Evolutionary conservation across 2,329 filamentous ascomycete genomes (phyloP).

Genomic region (Fusarium sp.): DNA sequence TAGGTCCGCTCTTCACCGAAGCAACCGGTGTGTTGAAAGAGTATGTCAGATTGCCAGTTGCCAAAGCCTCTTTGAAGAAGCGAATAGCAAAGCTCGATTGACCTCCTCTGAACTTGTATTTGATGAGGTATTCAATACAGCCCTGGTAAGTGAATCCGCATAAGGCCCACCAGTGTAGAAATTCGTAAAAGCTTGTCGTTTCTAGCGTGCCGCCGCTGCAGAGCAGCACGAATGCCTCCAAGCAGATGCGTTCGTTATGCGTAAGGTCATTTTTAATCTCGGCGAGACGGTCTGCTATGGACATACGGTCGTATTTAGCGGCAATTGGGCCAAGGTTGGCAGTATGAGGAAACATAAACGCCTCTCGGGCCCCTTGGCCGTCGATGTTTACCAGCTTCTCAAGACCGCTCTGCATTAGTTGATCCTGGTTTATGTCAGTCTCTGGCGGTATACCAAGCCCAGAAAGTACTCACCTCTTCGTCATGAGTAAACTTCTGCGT

Average conservation of each 20-base stretch:
- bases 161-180: slow-evolving; percentile 63
- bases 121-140: slow-evolving; percentile 56
- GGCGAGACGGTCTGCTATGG: slow-evolving; percentile 58
- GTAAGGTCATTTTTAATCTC: slow-evolving; percentile 57
- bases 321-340: slow-evolving; percentile 52
- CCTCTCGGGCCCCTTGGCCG: slow-evolving; percentile 52
- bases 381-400: slow-evolving; percentile 63
- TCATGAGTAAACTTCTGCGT: slow-evolving; percentile 57
- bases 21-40: slow-evolving; percentile 57
- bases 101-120: slow-evolving; percentile 59
- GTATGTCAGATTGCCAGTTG: slow-evolving; percentile 57
- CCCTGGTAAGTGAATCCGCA: slow-evolving; percentile 58
- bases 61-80: slow-evolving; percentile 60
- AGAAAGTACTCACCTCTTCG: slow-evolving; percentile 52
- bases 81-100: slow-evolving; percentile 61
- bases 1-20: slow-evolving; percentile 48
- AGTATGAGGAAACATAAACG: slow-evolving; percentile 59
- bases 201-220: slow-evolving; percentile 59
- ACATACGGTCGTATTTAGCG: slow-evolving; percentile 56
- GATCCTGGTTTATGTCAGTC: slow-evolving; percentile 29
- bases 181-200: slow-evolving; percentile 61
- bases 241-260: slow-evolving; percentile 55
- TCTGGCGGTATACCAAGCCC: fast-evolving
- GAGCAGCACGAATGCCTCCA: slow-evolving; percentile 59
- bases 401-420: slow-evolving; percentile 52